A percentile compares a stretch with the other conserved stretches of the same genome.
Evolutionary conservation across 495 filamentous ascomycete genomes (phyloP).

Genomic region (Trichoderma parareesei): DNA sequence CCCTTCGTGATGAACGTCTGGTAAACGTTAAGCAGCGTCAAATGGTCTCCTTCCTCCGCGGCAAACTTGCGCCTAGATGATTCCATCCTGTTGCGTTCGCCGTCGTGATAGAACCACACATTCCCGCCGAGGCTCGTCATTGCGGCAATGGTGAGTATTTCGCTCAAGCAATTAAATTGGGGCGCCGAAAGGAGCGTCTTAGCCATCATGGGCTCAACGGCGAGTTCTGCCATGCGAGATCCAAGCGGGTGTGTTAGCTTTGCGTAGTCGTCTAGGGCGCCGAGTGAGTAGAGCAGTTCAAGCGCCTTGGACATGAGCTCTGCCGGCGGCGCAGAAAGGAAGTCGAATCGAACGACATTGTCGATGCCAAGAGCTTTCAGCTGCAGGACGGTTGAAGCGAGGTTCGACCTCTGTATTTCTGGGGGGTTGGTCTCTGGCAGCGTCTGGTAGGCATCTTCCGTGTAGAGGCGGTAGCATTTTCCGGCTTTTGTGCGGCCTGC

Average conservation of each 20-base stretch:
- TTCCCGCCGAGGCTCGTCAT: conserved; percentile 84
- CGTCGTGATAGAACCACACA: conserved; percentile 74
- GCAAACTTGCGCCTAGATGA: conserved; percentile 74
- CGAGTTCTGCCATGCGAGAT: conserved; percentile 86
- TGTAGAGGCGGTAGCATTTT: conserved; percentile 92
- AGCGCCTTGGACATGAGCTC: conserved; percentile 82
- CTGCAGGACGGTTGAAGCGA: conserved; percentile 85
- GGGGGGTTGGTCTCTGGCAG: conserved; percentile 73
- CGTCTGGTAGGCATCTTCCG: conserved; percentile 60
- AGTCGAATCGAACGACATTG: conserved; percentile 88
- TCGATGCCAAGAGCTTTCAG: conserved; percentile 95
- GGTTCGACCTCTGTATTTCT: conserved; percentile 88
- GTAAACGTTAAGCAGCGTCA: conserved; percentile 92
- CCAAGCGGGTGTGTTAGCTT: conserved; percentile 87
- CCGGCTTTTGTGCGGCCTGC: conserved; percentile 88
- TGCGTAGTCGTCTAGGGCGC: conserved; percentile 81
- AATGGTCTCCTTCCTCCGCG: conserved; percentile 88
- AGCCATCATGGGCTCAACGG: conserved; percentile 93
- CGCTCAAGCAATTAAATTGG: conserved; percentile 68
- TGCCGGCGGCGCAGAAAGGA: conserved; percentile 78
- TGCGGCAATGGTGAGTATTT: conserved; percentile 85
- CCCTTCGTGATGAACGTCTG: conserved; percentile 81
- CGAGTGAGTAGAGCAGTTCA: conserved; percentile 83
- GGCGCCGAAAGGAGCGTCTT: conserved; percentile 78
- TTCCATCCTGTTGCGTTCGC: conserved; percentile 64